Percentiles rank a stretch among this genome's conserved stretches.
These are phyloP conservation scores for Penicillium palitans DNA, from an alignment of 2,329 filamentous ascomycete genomes.

Conservation along the genomic window DNA sequence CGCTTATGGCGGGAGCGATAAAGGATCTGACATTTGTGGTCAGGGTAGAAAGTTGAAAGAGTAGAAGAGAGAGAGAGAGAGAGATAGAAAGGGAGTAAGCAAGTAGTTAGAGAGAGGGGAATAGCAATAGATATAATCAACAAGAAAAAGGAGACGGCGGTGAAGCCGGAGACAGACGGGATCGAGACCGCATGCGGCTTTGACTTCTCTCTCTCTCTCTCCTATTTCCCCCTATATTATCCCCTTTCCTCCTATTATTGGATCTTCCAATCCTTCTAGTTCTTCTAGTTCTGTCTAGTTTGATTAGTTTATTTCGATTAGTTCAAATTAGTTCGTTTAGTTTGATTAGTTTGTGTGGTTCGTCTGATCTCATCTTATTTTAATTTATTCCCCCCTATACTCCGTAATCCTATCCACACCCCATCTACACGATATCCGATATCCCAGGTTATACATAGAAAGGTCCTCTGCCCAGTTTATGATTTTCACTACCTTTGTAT, in stretches of 20 bases:
- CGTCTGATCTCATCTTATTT: neutral
- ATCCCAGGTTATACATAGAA: neutral
- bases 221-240: neutral
- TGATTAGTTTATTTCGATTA: neutral
- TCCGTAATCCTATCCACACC: neutral
- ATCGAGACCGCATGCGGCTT: slow-evolving; percentile 22
- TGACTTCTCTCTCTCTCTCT: neutral
- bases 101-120: neutral
- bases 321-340: neutral
- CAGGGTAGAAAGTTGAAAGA: neutral
- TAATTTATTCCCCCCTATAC: neutral
- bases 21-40: slow-evolving; percentile 1
- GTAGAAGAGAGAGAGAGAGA: neutral
- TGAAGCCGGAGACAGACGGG: slow-evolving; percentile 20
- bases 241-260: slow-evolving; percentile 2
- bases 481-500: neutral
- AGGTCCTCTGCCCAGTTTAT: no score
- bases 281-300: neutral
- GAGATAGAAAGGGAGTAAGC: neutral
- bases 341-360: neutral
- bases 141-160: slow-evolving; percentile 18
- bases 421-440: neutral
- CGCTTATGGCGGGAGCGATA: slow-evolving; percentile 8
- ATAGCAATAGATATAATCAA: neutral
- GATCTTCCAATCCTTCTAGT: neutral